Conservation (phyloP, 495 filamentous ascomycete genomes). For the Penicillium lagena region DNA sequence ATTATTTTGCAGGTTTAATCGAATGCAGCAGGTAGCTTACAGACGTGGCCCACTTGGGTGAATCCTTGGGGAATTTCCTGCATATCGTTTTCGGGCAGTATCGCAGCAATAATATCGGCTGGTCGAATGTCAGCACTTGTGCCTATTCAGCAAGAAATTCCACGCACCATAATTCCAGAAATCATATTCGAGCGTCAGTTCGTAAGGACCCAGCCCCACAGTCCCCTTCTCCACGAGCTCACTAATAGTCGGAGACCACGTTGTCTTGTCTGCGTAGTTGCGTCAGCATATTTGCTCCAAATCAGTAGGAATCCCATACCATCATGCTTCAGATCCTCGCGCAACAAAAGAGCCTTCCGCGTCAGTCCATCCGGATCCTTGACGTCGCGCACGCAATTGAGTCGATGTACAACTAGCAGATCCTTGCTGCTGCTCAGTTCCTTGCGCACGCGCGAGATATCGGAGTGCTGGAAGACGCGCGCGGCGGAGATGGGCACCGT, state of each 20-base stretch:
- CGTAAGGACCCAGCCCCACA: conserved; percentile 64
- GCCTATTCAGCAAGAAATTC: not conserved
- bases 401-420: conserved; percentile 52
- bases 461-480: conserved; percentile 59
- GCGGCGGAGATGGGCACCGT: conserved; percentile 73
- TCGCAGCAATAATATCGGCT: conserved; percentile 77
- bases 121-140: not conserved
- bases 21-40: conserved; percentile 35
- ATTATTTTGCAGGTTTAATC: not conserved
- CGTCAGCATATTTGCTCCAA: conserved; percentile 20
- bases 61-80: conserved; percentile 82
- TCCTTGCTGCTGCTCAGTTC: conserved; percentile 52
- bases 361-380: conserved; percentile 42
- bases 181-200: conserved; percentile 70
- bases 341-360: conserved; percentile 68
- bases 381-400: conserved; percentile 49
- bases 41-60: conserved; percentile 80
- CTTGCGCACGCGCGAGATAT: conserved; percentile 62
- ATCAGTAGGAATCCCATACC: conserved; percentile 50
- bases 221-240: conserved; percentile 61
- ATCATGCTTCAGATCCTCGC: conserved; percentile 59
- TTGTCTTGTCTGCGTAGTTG: conserved; percentile 54
- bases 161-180: conserved; percentile 75
- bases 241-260: conserved; percentile 64
- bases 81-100: conserved; percentile 64